A percentile compares a stretch with the other conserved stretches of the same genome.
Evolutionary conservation across 345 rosid genomes (phyloP).

Genomic region (Eucalyptus cloeziana): DNA sequence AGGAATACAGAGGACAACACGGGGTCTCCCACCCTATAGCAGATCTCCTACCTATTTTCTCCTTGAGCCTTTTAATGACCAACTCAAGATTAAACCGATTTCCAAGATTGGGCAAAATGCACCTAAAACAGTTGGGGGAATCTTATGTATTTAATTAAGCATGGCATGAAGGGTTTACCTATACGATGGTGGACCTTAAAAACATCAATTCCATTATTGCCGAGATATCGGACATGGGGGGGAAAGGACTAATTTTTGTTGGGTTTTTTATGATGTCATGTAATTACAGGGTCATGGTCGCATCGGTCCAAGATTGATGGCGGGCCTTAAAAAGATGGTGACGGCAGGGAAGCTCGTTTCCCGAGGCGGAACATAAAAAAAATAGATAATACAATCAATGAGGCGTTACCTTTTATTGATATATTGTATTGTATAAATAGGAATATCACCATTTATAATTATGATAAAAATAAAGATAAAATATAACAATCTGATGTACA

Average conservation of each 20-base stretch:
- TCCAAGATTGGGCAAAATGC: too few relatives aligned
- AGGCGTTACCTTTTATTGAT: not conserved
- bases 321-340: not conserved
- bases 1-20: too few relatives aligned
- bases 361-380: not conserved
- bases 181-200: not conserved
- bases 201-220: not conserved
- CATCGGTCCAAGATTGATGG: not conserved
- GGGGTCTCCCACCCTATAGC: too few relatives aligned
- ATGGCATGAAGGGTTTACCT: not conserved
- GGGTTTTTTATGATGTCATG: not conserved
- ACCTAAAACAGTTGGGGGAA: not conserved
- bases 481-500: accelerated
- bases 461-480: too few relatives aligned
- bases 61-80: too few relatives aligned
- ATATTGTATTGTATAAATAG: too few relatives aligned
- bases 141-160: not conserved
- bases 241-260: too few relatives aligned
- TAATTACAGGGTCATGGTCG: not conserved
- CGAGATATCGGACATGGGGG: not conserved
- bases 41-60: too few relatives aligned
- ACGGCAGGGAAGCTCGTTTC: not conserved
- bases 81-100: too few relatives aligned
- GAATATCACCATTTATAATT: too few relatives aligned
- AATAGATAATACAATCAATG: accelerated